Conservation (phyloP, 495 filamentous ascomycete species). For the Trichoderma erinaceum region DNA sequence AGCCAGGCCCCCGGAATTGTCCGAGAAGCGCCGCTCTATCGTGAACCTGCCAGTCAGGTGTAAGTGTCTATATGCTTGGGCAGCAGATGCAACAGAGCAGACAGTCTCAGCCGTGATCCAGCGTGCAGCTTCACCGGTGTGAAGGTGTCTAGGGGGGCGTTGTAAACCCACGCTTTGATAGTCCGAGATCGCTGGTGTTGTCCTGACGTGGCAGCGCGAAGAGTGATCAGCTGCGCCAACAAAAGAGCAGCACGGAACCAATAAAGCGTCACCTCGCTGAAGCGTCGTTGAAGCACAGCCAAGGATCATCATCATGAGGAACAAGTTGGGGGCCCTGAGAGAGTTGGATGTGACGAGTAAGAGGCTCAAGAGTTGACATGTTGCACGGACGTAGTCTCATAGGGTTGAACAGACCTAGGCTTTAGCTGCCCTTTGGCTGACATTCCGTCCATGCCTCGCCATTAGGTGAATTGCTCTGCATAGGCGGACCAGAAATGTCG, state of each 20-base stretch:
- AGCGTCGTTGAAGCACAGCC: conserved; percentile 7
- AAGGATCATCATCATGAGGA: conserved; percentile 11
- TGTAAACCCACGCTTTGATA: background rate
- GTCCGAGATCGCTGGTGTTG: conserved; percentile 1
- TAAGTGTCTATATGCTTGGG: background rate
- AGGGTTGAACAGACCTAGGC: background rate
- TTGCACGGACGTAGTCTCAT: background rate
- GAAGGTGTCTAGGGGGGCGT: background rate
- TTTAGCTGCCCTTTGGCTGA: background rate
- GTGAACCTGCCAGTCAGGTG: background rate
- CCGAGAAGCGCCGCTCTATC: background rate
- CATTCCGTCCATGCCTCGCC: background rate
- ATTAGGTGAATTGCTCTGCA: background rate
- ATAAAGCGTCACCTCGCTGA: background rate
- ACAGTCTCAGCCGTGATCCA: background rate
- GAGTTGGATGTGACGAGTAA: conserved; percentile 7
- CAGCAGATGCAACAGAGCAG: background rate
- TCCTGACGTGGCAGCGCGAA: conserved; percentile 13
- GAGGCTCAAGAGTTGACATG: conserved; percentile 11
- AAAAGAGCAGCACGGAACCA: conserved; percentile 1
- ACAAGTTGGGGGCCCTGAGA: background rate
- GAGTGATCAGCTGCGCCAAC: conserved; percentile 11
- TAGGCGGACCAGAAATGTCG: background rate
- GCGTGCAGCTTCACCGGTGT: background rate
- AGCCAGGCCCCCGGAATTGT: background rate